Evolutionary conservation across 306 rosid genomes (phyloP), one percentile per base, ranked within the genome.

Genomic region (Coriaria nepalensis): DNA sequence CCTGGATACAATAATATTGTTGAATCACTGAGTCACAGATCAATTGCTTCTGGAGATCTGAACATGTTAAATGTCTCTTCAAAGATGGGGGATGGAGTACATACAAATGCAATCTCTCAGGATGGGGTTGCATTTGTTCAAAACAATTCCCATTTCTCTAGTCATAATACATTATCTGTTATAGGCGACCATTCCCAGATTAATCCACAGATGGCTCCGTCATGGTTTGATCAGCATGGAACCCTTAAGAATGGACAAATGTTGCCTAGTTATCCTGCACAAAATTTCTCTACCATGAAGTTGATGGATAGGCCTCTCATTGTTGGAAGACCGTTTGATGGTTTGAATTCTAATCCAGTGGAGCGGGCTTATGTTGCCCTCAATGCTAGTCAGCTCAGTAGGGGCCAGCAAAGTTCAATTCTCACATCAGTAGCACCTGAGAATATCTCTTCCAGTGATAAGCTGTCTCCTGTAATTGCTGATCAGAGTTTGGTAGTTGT

Each of bases 191-290:
- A 67, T 50, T 61, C 80, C 63, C 65, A 67, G 49, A 72, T 87
- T 55, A 83, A 83, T 80, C 94, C 87, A 41, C 96, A 71, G 76
- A 87, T 87, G 94, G 96, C 94, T 15, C 96, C 93, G 38, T 83
- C 85, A 8, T 87, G 96, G 94, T 83, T 83, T 80, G 94, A 80
- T 60, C 94, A 78, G 73, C 78, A 80, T 69, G 96, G 96, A 75
- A 69, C 70, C 49, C 73, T 75, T 57, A 87, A 82, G 71, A 80
- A 75, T 69, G 94, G 84, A 50, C 82, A 82, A 52, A 59, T 72
- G 41, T 60, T 77, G 60, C 70, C 79, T 10, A 50, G 56, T 44
- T 73, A 68, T 57, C 78, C 78, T 71, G 65, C 38, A 45, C 78
- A 46, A 33, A 47, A 72, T 57, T 59, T 47, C 57, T 43, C 78